These are phyloP conservation scores for Cladosporium sp. DNA, from an alignment of 2,329 filamentous ascomycete species.

Conservation along the genomic window DNA sequence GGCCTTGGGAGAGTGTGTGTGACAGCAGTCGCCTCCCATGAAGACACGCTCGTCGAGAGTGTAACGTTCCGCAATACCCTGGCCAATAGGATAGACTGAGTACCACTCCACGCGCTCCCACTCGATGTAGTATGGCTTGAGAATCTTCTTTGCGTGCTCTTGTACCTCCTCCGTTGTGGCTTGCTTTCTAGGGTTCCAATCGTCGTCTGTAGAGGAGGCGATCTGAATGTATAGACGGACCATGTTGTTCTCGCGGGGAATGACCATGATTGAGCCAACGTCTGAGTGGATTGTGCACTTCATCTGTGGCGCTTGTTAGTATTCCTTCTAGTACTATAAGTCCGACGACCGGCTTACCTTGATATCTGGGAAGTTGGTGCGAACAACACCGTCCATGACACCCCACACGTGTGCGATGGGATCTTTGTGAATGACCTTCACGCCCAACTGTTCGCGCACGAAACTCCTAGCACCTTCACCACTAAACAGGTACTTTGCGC, in stretches of 20 bases:
- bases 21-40: conserved; percentile 65
- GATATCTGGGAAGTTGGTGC: conserved; percentile 64
- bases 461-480: conserved; percentile 64
- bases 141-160: conserved; percentile 56
- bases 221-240: conserved; percentile 60
- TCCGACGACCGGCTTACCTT: conserved; percentile 44
- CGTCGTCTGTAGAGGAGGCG: conserved; percentile 60
- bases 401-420: conserved; percentile 66
- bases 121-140: conserved; percentile 60
- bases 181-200: conserved; percentile 62
- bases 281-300: conserved; percentile 69
- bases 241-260: conserved; percentile 56
- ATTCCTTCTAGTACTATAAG: background rate
- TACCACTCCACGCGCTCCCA: conserved; percentile 68
- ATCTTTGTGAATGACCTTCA: conserved; percentile 65
- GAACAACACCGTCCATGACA: conserved; percentile 66
- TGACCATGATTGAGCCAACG: conserved; percentile 64
- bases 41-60: conserved; percentile 65
- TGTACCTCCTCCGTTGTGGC: conserved; percentile 62
- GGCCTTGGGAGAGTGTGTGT: conserved; percentile 64
- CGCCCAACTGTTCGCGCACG: conserved; percentile 62
- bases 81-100: conserved; percentile 65
- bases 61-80: conserved; percentile 65
- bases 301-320: conserved; percentile 46
- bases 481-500: conserved; percentile 63